phyloP scores from a whole-genome alignment of 345 rosid genomes.

The Salix dunnii region DNA sequence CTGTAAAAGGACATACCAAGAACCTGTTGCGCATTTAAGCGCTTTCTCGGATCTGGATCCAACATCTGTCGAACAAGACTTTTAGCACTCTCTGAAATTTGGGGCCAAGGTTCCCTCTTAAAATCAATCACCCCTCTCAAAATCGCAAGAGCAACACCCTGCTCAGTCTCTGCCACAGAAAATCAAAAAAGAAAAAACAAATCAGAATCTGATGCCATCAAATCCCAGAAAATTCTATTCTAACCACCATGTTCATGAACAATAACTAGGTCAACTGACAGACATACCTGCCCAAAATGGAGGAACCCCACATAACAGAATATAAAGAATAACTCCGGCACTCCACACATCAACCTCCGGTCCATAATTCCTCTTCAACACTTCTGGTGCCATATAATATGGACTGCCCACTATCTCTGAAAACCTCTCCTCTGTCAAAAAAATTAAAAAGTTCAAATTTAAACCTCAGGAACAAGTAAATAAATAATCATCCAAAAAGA shows the following conservation, averaged over 20 bases:
- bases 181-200: slow-evolving; percentile 14
- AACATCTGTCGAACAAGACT: slow-evolving; percentile 84
- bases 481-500: not conserved
- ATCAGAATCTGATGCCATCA: not conserved
- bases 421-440: slow-evolving; percentile 59
- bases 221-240: not conserved
- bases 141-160: slow-evolving; percentile 96
- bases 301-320: slow-evolving; percentile 86
- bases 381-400: slow-evolving; percentile 95
- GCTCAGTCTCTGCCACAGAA: slow-evolving; percentile 69
- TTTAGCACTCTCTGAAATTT: slow-evolving; percentile 81
- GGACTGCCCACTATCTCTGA: slow-evolving; percentile 98
- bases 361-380: slow-evolving; percentile 80
- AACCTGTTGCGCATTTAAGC: slow-evolving; percentile 83
- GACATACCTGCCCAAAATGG: slow-evolving; percentile 86
- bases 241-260: slow-evolving; percentile 4
- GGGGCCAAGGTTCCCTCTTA: slow-evolving; percentile 98
- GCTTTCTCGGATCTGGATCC: slow-evolving; percentile 70
- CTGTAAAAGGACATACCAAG: slow-evolving; percentile 53
- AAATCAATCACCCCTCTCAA: slow-evolving; percentile 77
- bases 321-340: slow-evolving; percentile 86
- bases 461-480: not conserved
- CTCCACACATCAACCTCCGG: slow-evolving; percentile 95
- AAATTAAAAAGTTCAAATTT: not conserved
- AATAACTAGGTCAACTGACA: not conserved